These are phyloP conservation scores for Epichloe gansuensis DNA, from an alignment of 2,329 filamentous ascomycete species.

Conservation along the genomic window DNA sequence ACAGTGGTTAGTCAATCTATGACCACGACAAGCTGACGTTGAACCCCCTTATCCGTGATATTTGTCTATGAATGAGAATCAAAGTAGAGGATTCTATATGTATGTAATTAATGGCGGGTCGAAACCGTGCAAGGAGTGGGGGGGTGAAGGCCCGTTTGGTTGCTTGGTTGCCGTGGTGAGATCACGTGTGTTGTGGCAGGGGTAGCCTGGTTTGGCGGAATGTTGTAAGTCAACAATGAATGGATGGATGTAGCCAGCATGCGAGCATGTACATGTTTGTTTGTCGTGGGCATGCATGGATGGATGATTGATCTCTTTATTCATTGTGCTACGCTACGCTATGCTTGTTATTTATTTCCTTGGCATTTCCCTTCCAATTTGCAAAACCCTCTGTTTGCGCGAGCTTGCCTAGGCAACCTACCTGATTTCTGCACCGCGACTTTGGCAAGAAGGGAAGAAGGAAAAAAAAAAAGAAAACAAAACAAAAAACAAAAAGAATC, in stretches of 20 bases:
- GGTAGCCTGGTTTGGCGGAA: neutral
- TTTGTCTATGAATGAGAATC: too few relatives aligned
- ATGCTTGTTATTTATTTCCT: neutral
- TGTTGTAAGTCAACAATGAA: conserved; percentile 15
- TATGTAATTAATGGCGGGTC: neutral
- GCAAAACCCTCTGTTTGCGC: too few relatives aligned
- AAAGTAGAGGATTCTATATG: too few relatives aligned
- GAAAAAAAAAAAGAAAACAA: neutral
- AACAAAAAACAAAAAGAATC: neutral
- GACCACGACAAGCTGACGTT: too few relatives aligned
- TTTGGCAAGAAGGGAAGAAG: neutral
- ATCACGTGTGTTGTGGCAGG: conserved; percentile 16
- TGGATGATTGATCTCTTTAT: too few relatives aligned
- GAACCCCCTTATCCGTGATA: too few relatives aligned
- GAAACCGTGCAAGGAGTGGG: neutral
- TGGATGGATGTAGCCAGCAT: neutral
- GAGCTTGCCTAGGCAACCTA: too few relatives aligned
- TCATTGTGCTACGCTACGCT: neutral
- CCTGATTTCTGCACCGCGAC: neutral
- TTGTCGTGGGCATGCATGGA: neutral
- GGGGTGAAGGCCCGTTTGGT: neutral
- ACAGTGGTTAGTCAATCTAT: too few relatives aligned
- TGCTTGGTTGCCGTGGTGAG: conserved; percentile 21
- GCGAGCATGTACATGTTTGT: neutral
- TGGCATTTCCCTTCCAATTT: neutral